phyloP scores from a whole-genome alignment of 202 grass and related monocot species.

The Alloteropsis angusta region DNA sequence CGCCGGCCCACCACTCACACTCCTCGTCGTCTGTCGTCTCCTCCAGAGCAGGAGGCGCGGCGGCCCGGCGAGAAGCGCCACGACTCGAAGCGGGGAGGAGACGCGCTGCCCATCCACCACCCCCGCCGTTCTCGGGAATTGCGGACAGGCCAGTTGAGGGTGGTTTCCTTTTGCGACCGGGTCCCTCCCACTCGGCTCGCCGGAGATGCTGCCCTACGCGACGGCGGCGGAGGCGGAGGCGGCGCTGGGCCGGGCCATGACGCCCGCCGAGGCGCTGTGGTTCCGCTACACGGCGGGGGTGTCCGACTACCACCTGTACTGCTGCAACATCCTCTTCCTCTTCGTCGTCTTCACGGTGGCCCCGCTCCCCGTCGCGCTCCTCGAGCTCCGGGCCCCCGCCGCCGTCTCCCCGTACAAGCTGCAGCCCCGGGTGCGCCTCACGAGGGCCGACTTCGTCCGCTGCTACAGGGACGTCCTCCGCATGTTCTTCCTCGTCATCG shows the following conservation, averaged over 20 bases:
- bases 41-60: not conserved
- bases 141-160: not conserved
- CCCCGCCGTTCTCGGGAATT: not conserved
- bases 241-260: slow-evolving; percentile 60
- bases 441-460: slow-evolving; percentile 37
- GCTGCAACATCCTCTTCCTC: slow-evolving; percentile 72
- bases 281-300: slow-evolving; percentile 51
- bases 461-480: slow-evolving; percentile 76
- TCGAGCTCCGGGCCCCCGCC: slow-evolving; percentile 61
- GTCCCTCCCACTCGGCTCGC: not conserved
- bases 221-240: slow-evolving; percentile 65
- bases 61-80: not conserved
- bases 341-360: slow-evolving; percentile 65
- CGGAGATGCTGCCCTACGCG: slow-evolving; percentile 76
- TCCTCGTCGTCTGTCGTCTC: not conserved
- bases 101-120: too few species aligned
- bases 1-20: slow-evolving; percentile 6
- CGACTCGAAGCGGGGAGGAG: not conserved
- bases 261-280: slow-evolving; percentile 52
- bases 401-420: slow-evolving; percentile 60
- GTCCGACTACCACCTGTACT: slow-evolving; percentile 64
- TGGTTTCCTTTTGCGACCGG: not conserved
- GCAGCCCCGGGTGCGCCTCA: slow-evolving; percentile 68
- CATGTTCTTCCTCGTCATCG: slow-evolving; percentile 64
- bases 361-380: slow-evolving; percentile 70